Base-by-base conservation (phyloP, 495 filamentous ascomycete species). In the Trichocladium antarcticum region DNA sequence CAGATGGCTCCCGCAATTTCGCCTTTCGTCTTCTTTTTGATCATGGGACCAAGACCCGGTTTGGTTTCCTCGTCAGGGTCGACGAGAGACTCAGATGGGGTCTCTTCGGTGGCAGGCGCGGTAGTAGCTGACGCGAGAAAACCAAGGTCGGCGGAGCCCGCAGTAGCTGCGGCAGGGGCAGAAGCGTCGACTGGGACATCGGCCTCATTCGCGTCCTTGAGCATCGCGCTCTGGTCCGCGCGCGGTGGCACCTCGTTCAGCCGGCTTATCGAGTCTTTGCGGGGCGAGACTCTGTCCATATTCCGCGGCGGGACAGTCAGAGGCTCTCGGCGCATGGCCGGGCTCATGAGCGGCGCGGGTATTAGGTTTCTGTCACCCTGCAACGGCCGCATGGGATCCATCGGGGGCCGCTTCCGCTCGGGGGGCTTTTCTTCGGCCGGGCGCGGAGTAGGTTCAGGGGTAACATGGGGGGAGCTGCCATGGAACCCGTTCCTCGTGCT, bases 41-140 rank as follows among this genome's bases (percentile, higher is more conserved):
- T 81, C 88, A 94, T 95, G 32, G 88, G 87, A 0, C 86, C 87
- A 17, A 95, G 77, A 1, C 88, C 89, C 24, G 89, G 89, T 16
- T 85, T 77, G 12, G 65, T 74, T 21, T 83, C 79, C 36, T 72
- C 80, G 28, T 74, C 70, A 1, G 60, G 57, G 4, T 65, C 61
- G 34, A 54, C 55, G 21, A 68, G 66, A 5, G 68, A 40, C 14
- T 59, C 58, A 29, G 56, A 21, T 9, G 61, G 37, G 9, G 58
- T 48, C 27, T 59, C 56, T 1, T 56, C 47, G 11, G 32, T 44
- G 1, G 61, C 48, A 5, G 53, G 53, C 17, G 63, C 56, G 22
- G 59, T 52, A 6, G 52, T 10, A 14, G 59, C 37, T 8, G 61
- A 49, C 15, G 51, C 49, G 24, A 58, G 16, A 37, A 56, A 45